phyloP scores from a whole-genome alignment of 2,329 filamentous ascomycete species.

The Lanzia echinophila region DNA sequence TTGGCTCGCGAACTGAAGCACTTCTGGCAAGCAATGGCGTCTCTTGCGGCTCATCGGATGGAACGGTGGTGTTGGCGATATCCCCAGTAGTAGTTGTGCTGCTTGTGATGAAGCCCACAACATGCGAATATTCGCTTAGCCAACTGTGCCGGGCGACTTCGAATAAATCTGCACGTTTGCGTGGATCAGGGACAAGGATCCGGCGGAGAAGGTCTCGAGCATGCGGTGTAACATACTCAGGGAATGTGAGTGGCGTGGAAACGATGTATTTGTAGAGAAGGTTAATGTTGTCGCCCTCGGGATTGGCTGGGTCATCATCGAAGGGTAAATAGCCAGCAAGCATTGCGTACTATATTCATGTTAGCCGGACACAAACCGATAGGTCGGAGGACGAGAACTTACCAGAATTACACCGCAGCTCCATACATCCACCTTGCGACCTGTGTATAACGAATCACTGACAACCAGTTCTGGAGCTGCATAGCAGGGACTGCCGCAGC shows the following conservation, averaged over 20 bases:
- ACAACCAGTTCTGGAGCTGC: conserved; percentile 95
- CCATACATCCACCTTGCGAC: conserved; percentile 97
- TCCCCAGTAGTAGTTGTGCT: conserved; percentile 83
- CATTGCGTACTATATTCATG: conserved; percentile 77
- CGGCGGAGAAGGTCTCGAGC: conserved; percentile 85
- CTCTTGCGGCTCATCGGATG: conserved; percentile 49
- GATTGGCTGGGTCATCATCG: conserved; percentile 96
- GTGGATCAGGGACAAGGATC: conserved; percentile 90
- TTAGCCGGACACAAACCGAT: conserved; percentile 17
- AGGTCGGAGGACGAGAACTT: conserved; percentile 36
- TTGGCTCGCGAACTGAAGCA: conserved; percentile 86
- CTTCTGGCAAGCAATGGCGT: conserved; percentile 67
- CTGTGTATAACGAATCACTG: conserved; percentile 94
- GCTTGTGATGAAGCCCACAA: conserved; percentile 95
- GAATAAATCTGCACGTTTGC: conserved; percentile 91
- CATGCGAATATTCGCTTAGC: conserved; percentile 94
- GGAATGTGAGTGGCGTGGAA: conserved; percentile 91
- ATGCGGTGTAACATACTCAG: conserved; percentile 97
- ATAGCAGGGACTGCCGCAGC: conserved; percentile 96
- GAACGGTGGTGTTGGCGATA: conserved; percentile 71
- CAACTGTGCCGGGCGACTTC: conserved; percentile 97
- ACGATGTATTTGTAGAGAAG: conserved; percentile 99
- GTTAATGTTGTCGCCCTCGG: conserved; percentile 98
- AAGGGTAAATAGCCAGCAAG: conserved; percentile 95
- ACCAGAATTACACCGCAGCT: conserved; percentile 98